Evolutionary conservation across 768 basidiomycete species (phyloP).

Genomic region (Termitomyces sp.): DNA sequence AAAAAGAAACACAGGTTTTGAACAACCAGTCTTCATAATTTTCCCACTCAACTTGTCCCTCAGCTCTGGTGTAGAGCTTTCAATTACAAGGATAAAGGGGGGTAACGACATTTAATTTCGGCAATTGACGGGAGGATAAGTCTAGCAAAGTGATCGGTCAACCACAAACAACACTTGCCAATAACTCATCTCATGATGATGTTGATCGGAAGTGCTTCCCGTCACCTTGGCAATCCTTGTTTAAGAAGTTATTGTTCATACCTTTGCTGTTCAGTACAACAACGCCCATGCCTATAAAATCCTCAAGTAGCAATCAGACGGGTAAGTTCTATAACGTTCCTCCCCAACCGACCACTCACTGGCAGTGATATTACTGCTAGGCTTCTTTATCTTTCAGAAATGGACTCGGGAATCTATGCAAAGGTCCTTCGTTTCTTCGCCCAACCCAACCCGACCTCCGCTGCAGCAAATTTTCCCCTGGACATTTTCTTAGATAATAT

Average conservation of each 20-base stretch:
- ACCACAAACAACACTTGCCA: no score
- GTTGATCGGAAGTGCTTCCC: not conserved
- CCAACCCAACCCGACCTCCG: not conserved
- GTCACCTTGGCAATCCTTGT: not conserved
- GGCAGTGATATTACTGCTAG: not conserved
- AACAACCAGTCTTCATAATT: no score
- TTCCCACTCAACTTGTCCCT: no score
- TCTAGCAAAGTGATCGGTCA: no score
- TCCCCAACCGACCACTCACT: not conserved
- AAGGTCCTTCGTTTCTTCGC: not conserved
- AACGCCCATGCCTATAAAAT: not conserved
- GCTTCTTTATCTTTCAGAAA: not conserved
- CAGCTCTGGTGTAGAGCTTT: no score
- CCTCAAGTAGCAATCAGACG: not conserved
- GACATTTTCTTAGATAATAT: slow-evolving; percentile 38
- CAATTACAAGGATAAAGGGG: no score
- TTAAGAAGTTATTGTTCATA: not conserved
- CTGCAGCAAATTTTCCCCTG: not conserved
- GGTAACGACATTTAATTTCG: no score
- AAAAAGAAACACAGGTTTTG: no score
- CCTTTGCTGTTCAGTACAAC: not conserved
- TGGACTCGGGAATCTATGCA: not conserved
- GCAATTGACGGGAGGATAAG: no score
- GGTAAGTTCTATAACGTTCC: not conserved
- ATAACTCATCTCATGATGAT: no score